These are phyloP conservation scores for Aspergillus alliaceus DNA, from an alignment of 2,329 filamentous ascomycete genomes.

Conservation along the genomic window DNA sequence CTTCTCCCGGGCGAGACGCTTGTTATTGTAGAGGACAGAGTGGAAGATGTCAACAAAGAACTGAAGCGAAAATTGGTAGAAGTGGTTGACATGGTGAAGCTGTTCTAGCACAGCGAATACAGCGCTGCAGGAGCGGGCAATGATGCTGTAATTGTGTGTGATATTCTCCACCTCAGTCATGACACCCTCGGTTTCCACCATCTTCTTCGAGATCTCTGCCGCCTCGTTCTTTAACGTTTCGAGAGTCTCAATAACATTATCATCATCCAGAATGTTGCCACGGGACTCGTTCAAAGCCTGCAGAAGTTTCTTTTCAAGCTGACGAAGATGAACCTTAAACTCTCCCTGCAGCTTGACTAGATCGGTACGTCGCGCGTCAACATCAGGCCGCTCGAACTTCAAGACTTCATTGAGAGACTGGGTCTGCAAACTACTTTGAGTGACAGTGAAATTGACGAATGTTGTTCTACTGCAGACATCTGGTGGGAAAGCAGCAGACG, in stretches of 20 bases:
- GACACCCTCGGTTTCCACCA: slow-evolving; percentile 92
- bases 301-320: slow-evolving; percentile 89
- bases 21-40: slow-evolving; percentile 79
- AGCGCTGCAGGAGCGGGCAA: slow-evolving; percentile 92
- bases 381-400: slow-evolving; percentile 94
- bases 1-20: slow-evolving; percentile 66
- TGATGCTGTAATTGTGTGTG: slow-evolving; percentile 88
- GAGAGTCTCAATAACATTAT: slow-evolving; percentile 95
- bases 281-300: slow-evolving; percentile 96
- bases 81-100: slow-evolving; percentile 96
- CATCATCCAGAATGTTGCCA: slow-evolving; percentile 96
- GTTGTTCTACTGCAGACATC: slow-evolving; percentile 98
- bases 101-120: slow-evolving; percentile 97
- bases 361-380: slow-evolving; percentile 93
- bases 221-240: slow-evolving; percentile 98
- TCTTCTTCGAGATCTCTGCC: slow-evolving; percentile 93
- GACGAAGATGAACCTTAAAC: slow-evolving; percentile 96
- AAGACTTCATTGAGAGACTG: slow-evolving; percentile 97
- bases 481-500: slow-evolving; percentile 90
- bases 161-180: slow-evolving; percentile 98
- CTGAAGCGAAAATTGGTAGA: slow-evolving; percentile 98
- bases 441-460: slow-evolving; percentile 99
- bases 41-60: slow-evolving; percentile 99
- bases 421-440: slow-evolving; percentile 96
- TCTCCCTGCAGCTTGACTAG: slow-evolving; percentile 98